Evolutionary conservation across 2,329 filamentous ascomycete species (phyloP), one percentile per base, ranked within the genome.

Genomic region (Fusarium chlamydosporum): DNA sequence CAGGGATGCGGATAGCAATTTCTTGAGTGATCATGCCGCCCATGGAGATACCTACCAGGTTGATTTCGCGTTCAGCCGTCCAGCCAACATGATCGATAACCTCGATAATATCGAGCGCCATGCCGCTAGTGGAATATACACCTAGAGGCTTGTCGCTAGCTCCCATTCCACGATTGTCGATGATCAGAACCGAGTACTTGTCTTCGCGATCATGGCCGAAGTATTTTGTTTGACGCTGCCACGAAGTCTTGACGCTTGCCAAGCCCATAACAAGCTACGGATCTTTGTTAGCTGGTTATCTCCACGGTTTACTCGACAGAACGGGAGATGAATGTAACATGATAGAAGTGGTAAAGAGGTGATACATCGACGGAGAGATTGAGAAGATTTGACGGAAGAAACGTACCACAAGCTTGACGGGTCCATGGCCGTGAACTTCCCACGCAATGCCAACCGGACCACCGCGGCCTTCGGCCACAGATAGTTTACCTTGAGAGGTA

Each of bases 21-120:
- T 97, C 94, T 79, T 97, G 94, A 4, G 92, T 88, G 73, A 97
- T 95, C 94, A 97, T 97, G 74, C 94, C 93, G 67, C 93, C 93
- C 86, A 97, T 92, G 61, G 90, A 93, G 68, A 95, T 89, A 57
- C 93, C 94, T 34, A 92, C 83, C 53, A 96, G 77, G 80, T 97
- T 89, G 76, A 82, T 84, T 80, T 72, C 83, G 72, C 75, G 84
- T 67, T 55, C 78, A 47, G 61, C 76, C 10, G 76, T 88, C 92
- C 92, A 96, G 66, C 88, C 89, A 11, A 96, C 77, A 72, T 92
- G 86, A 68, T 89, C 85, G 29, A 88, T 77, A 18, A 96, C 81
- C 73, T 96, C 92, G 68, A 94, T 76, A 26, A 87, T 79, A 79
- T 97, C 94, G 63, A 84, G 86, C 23, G 94, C 94, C 93, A 97